phyloP scores from a whole-genome alignment of 2,329 filamentous ascomycete species.

The Aspergillus luchuensis region DNA sequence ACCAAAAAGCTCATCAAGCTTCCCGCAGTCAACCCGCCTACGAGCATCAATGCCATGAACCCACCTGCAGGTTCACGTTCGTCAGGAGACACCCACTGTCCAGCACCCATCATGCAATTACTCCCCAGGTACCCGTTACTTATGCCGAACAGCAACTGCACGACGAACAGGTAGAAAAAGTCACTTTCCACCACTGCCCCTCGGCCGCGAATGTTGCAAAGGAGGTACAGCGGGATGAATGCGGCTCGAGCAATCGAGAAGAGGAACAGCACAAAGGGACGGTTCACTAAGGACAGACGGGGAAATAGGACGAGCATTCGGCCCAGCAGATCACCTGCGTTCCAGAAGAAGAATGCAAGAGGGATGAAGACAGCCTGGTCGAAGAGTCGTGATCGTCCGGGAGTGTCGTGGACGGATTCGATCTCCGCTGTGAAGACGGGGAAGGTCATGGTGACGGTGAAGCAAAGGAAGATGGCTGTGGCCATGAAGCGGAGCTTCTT shows the following conservation, averaged over 20 bases:
- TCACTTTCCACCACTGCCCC: slow-evolving; percentile 78
- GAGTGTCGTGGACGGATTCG: slow-evolving; percentile 47
- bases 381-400: slow-evolving; percentile 58
- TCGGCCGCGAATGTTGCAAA: slow-evolving; percentile 82
- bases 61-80: slow-evolving; percentile 88
- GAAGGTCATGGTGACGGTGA: slow-evolving; percentile 87
- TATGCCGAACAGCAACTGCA: slow-evolving; percentile 81
- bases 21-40: slow-evolving; percentile 78
- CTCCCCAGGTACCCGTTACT: slow-evolving; percentile 86
- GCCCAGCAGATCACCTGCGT: slow-evolving; percentile 79
- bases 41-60: slow-evolving; percentile 92
- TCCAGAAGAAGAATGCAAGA: slow-evolving; percentile 90
- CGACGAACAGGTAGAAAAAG: slow-evolving; percentile 79
- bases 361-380: slow-evolving; percentile 80
- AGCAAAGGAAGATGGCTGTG: slow-evolving; percentile 76
- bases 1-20: slow-evolving; percentile 85
- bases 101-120: slow-evolving; percentile 87
- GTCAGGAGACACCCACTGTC: slow-evolving; percentile 75
- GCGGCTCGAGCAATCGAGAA: slow-evolving; percentile 65
- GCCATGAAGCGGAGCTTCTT: slow-evolving; percentile 78
- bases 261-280: slow-evolving; percentile 68
- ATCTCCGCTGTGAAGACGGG: slow-evolving; percentile 84
- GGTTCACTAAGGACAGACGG: slow-evolving; percentile 58
- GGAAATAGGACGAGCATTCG: slow-evolving; percentile 67
- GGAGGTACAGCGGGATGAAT: slow-evolving; percentile 81